Evolutionary conservation across 768 basidiomycete genomes (phyloP).

Genomic region (Mrakia gelida): DNA sequence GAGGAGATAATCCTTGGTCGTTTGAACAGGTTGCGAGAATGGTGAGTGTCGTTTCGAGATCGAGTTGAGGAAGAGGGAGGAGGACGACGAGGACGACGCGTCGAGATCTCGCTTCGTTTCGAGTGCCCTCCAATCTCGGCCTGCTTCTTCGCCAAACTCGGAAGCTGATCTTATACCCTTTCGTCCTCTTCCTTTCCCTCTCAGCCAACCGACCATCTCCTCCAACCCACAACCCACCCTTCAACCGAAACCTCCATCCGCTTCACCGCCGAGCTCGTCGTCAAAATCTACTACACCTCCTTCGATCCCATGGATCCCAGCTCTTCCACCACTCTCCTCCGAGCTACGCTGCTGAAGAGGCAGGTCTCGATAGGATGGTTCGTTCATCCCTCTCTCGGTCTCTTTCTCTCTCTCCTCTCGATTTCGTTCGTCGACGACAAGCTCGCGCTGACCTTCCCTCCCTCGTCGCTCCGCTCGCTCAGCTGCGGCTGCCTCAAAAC

Average conservation of each 20-base stretch:
- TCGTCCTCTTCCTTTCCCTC: not conserved
- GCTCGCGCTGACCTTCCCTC: not conserved
- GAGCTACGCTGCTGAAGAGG: not conserved
- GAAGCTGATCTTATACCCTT: not conserved
- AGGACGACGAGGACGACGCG: not conserved
- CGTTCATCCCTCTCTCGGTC: not conserved
- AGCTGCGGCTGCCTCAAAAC: slow-evolving; percentile 1
- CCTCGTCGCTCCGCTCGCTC: not conserved
- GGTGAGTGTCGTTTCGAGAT: not conserved
- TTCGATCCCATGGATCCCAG: not conserved
- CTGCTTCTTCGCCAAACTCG: not conserved
- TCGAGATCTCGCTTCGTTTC: not conserved
- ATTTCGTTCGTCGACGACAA: not conserved
- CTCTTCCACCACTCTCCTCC: not conserved
- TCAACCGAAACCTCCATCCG: not conserved
- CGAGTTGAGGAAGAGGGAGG: not conserved
- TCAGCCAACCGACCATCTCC: not conserved
- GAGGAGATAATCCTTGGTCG: not conserved
- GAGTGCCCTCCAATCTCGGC: too few relatives aligned
- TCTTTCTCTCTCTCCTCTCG: not conserved
- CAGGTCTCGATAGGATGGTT: not conserved
- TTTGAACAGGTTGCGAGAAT: not conserved
- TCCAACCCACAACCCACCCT: not conserved
- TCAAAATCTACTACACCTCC: slow-evolving; percentile 5
- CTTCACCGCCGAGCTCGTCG: not conserved